phyloP scores from a whole-genome alignment of 805 yeast species.

The Ogataea neopini region DNA sequence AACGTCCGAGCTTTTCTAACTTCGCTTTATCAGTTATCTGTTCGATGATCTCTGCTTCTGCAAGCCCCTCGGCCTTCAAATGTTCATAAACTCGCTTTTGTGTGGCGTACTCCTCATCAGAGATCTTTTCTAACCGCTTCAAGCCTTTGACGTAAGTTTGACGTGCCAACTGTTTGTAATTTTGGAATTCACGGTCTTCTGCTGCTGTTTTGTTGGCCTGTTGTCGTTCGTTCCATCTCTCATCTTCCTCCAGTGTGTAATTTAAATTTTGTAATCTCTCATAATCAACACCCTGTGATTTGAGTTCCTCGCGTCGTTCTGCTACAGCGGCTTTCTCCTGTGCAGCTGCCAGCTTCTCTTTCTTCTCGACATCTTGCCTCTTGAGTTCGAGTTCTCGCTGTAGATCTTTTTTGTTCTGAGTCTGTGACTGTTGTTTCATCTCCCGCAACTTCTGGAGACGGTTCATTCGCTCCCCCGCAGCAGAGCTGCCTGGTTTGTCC shows the following conservation, averaged over 20 bases:
- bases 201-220: conserved; percentile 31
- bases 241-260: conserved; percentile 64
- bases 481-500: background rate
- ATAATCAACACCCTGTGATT: conserved; percentile 40
- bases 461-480: conserved; percentile 24
- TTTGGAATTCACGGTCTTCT: conserved; percentile 44
- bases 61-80: conserved; percentile 25
- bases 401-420: conserved; percentile 38
- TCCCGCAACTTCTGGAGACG: conserved; percentile 30
- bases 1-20: conserved; percentile 35
- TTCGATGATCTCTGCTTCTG: conserved; percentile 26
- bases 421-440: conserved; percentile 30
- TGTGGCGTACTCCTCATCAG: conserved; percentile 42
- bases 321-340: conserved; percentile 41
- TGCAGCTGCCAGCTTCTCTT: conserved; percentile 34
- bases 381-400: conserved; percentile 35
- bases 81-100: conserved; percentile 36
- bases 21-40: conserved; percentile 38
- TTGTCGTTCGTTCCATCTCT: conserved; percentile 55
- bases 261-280: conserved; percentile 50
- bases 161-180: conserved; percentile 58
- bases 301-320: conserved; percentile 37
- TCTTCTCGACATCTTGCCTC: conserved; percentile 25
- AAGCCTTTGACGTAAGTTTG: conserved; percentile 58
- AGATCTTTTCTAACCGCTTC: conserved; percentile 32